Evolutionary conservation across 306 rosid species (phyloP).

Genomic region (Acacia acuminata): DNA sequence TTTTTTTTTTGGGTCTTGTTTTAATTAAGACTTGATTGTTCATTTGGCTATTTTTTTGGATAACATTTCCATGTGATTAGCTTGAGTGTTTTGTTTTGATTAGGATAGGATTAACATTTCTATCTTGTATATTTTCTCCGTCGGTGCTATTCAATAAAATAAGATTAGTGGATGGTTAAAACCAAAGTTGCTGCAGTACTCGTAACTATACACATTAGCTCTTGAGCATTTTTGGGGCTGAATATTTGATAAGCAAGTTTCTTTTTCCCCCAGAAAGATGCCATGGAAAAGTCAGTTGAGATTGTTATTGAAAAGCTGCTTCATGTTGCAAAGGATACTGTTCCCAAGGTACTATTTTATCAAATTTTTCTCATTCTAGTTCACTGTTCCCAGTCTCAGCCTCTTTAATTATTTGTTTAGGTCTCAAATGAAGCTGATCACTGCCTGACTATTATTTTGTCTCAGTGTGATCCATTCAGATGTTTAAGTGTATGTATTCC

Average conservation of each 20-base stretch:
- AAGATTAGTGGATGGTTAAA: background rate
- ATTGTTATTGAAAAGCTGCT: slow-evolving; percentile 93
- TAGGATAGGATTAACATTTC: background rate
- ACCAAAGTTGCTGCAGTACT: background rate
- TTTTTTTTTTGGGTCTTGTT: background rate
- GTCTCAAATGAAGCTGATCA: slow-evolving; percentile 92
- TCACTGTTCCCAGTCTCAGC: slow-evolving; percentile 18
- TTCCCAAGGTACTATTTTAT: slow-evolving; percentile 67
- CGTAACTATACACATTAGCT: slow-evolving; percentile 1
- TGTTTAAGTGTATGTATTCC: slow-evolving; percentile 79
- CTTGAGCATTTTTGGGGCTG: slow-evolving; percentile 7
- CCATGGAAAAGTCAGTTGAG: slow-evolving; percentile 95
- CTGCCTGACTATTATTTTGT: slow-evolving; percentile 78
- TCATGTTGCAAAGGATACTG: slow-evolving; percentile 71
- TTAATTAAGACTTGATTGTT: background rate
- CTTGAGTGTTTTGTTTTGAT: background rate
- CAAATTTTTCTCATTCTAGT: background rate
- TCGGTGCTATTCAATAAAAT: background rate
- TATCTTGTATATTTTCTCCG: background rate
- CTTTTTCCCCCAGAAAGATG: slow-evolving; percentile 65
- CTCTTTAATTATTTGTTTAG: slow-evolving; percentile 47
- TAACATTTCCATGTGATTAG: background rate
- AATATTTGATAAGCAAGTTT: background rate
- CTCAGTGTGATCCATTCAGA: slow-evolving; percentile 93
- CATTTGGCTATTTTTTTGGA: background rate